Evolutionary conservation across 495 filamentous ascomycete genomes (phyloP), one percentile per base, ranked within the genome.

Genomic region (Aspergillus conjunctus): DNA sequence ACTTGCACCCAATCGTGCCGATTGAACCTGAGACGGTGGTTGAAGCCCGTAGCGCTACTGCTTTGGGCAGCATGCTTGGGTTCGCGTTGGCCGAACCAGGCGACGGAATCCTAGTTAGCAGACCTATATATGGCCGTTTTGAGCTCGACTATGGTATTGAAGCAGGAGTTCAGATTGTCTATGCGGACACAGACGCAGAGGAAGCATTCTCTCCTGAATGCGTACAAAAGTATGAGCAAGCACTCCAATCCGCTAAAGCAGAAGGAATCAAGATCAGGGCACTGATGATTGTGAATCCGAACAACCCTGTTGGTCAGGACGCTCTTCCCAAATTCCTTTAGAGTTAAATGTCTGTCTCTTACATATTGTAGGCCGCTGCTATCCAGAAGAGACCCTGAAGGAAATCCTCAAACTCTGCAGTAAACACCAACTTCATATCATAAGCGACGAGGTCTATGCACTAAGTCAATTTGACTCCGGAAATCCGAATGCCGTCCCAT

Each of bases 381-480:
- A 87, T 60, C 68, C 82, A 0, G 65, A 55, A 11, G 75, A 82
- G 18, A 78, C 77, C 0, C 67, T 87, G 1, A 59, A 71, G 20
- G 79, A 66, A 21, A 75, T 85, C 34, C 71, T 84, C 66, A 69
- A 68, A 7, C 74, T 87, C 48, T 88, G 85, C 55, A 67, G 78
- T 9, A 73, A 76, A 41, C 69, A 85, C 54, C 64, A 68, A 18
- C 75, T 88, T 12, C 86, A 88, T 64, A 65, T 88, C 7, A 80
- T 88, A 39, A 80, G 78, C 49, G 85, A 88, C 59, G 86, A 88
- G 63, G 76, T 88, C 6, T 87, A 87, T 65, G 85, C 82, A 5
- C 71, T 83, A 4, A 81, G 75, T 17, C 73, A 84, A 0, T 87
- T 79, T 63, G 71, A 73, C 18, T 66, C 72, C 0, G 69, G 71